phyloP scores from a whole-genome alignment of 2,329 filamentous ascomycete genomes.

The Sphaerulina vaccinii region DNA sequence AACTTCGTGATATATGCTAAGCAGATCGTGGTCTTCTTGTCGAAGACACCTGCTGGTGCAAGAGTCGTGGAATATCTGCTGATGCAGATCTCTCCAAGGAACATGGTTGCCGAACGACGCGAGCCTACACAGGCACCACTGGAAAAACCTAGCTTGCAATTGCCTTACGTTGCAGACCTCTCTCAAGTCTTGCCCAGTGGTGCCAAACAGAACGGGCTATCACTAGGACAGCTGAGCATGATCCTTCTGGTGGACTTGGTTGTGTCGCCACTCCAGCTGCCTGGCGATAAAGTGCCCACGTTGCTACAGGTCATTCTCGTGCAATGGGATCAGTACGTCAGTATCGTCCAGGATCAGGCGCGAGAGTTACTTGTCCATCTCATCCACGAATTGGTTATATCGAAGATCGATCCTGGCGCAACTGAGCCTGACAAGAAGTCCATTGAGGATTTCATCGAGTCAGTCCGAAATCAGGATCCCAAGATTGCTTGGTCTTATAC shows the following conservation, averaged over 20 bases:
- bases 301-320: slow-evolving; percentile 89
- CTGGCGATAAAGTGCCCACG: slow-evolving; percentile 76
- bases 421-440: slow-evolving; percentile 66
- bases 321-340: slow-evolving; percentile 95
- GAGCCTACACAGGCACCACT: slow-evolving; percentile 67
- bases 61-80: slow-evolving; percentile 94
- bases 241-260: slow-evolving; percentile 95
- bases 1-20: slow-evolving; percentile 98
- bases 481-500: slow-evolving; percentile 93
- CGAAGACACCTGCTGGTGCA: slow-evolving; percentile 77
- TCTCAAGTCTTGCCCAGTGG: slow-evolving; percentile 75
- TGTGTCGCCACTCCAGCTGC: slow-evolving; percentile 82
- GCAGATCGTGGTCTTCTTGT: slow-evolving; percentile 94
- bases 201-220: slow-evolving; percentile 83
- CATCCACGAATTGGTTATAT: slow-evolving; percentile 91
- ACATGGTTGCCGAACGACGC: slow-evolving; percentile 92
- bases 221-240: slow-evolving; percentile 85
- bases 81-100: slow-evolving; percentile 85
- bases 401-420: slow-evolving; percentile 68
- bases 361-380: slow-evolving; percentile 97
- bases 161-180: slow-evolving; percentile 85
- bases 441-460: slow-evolving; percentile 85
- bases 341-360: slow-evolving; percentile 92
- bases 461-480: slow-evolving; percentile 77
- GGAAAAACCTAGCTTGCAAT: slow-evolving; percentile 63